A percentile compares a stretch with the other conserved stretches of the same genome.
Evolutionary conservation across 495 filamentous ascomycete genomes (phyloP).

Genomic region (Hypoxylon perforatum): DNA sequence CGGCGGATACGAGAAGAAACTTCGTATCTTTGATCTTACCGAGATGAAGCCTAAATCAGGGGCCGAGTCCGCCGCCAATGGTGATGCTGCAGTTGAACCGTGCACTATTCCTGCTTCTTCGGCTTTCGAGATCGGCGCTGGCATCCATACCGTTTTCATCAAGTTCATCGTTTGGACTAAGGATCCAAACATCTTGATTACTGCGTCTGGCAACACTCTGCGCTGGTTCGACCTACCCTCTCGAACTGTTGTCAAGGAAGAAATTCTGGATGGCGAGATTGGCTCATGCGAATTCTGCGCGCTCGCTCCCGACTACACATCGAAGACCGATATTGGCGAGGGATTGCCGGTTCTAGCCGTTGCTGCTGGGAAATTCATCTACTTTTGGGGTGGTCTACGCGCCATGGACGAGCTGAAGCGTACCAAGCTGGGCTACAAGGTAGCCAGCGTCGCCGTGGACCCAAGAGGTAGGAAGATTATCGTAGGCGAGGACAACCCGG

Average conservation of each 20-base stretch:
- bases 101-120: slow-evolving; percentile 58
- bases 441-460: slow-evolving; percentile 90
- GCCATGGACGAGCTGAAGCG: slow-evolving; percentile 80
- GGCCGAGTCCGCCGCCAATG: slow-evolving; percentile 32
- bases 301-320: slow-evolving; percentile 53
- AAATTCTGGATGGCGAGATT: slow-evolving; percentile 80
- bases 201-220: slow-evolving; percentile 88
- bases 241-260: slow-evolving; percentile 74
- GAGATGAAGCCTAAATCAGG: slow-evolving; percentile 47
- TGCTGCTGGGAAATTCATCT: slow-evolving; percentile 88
- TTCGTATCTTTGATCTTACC: slow-evolving; percentile 90
- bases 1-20: slow-evolving; percentile 94
- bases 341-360: slow-evolving; percentile 69
- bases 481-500: slow-evolving; percentile 80
- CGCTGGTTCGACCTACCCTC: slow-evolving; percentile 94
- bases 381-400: slow-evolving; percentile 85
- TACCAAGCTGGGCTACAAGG: slow-evolving; percentile 78
- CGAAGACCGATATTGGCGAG: slow-evolving; percentile 60
- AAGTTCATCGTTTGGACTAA: slow-evolving; percentile 93
- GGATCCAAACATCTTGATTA: slow-evolving; percentile 88
- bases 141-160: slow-evolving; percentile 85
- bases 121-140: slow-evolving; percentile 87
- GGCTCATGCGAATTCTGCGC: slow-evolving; percentile 89
- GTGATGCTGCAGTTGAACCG: slow-evolving; percentile 41
- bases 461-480: slow-evolving; percentile 82